These are phyloP conservation scores for Cadophora malorum DNA, from an alignment of 2,329 filamentous ascomycete species.

Conservation along the genomic window DNA sequence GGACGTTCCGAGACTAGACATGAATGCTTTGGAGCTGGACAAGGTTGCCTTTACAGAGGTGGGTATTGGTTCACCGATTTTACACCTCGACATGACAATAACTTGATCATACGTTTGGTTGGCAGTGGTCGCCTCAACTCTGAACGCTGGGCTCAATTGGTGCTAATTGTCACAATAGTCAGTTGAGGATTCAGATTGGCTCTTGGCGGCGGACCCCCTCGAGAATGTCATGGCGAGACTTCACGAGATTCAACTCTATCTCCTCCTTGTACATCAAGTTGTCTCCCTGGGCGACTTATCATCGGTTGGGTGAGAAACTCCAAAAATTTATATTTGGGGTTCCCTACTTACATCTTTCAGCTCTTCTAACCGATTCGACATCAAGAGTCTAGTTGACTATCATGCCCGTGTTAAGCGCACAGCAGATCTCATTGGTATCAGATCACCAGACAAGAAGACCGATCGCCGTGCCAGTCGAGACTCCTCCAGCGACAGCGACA, in stretches of 20 bases:
- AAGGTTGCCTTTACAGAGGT: slow-evolving; percentile 30
- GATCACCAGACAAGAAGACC: slow-evolving; percentile 15
- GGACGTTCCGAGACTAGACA: neutral
- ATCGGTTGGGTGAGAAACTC: slow-evolving; percentile 32
- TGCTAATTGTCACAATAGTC: slow-evolving; percentile 11
- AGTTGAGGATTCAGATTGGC: slow-evolving; percentile 35
- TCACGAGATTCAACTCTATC: slow-evolving; percentile 36
- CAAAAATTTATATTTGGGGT: neutral
- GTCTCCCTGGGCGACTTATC: slow-evolving; percentile 34
- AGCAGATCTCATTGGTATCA: slow-evolving; percentile 32
- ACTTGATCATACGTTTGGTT: neutral
- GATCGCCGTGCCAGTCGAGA: neutral
- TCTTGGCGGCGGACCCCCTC: neutral
- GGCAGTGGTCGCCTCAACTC: neutral
- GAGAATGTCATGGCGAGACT: slow-evolving; percentile 28
- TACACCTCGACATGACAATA: neutral
- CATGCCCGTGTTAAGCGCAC: slow-evolving; percentile 37
- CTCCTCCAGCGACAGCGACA: slow-evolving; percentile 23
- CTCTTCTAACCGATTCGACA: slow-evolving; percentile 33
- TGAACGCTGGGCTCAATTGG: neutral
- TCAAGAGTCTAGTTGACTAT: slow-evolving; percentile 36
- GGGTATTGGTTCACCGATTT: neutral
- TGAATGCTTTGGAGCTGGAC: slow-evolving; percentile 29
- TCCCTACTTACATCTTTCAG: slow-evolving; percentile 20
- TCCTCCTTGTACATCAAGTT: slow-evolving; percentile 39